These are phyloP conservation scores for Apium graveolens DNA, from an alignment of 129 eudicot species.

Conservation along the genomic window DNA sequence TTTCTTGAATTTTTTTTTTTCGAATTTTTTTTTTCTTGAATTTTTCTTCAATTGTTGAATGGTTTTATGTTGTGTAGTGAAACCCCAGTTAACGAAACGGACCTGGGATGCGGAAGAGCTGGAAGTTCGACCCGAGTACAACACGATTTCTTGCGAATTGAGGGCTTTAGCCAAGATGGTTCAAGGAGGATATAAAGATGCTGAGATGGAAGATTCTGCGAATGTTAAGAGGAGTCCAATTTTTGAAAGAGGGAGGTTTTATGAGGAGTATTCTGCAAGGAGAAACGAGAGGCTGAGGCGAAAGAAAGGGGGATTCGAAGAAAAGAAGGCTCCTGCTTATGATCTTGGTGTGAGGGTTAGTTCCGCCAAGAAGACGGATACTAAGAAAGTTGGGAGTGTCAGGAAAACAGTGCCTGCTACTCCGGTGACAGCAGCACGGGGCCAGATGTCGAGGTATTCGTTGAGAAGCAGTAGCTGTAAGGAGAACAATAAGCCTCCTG, in stretches of 20 bases:
- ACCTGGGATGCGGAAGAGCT: conserved; percentile 24
- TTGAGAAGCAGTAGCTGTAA: conserved; percentile 51
- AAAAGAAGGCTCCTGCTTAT: conserved; percentile 40
- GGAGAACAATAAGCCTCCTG: conserved; percentile 76
- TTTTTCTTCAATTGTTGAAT: background rate
- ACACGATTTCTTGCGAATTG: conserved; percentile 54
- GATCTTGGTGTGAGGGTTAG: conserved; percentile 71
- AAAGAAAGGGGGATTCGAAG: conserved; percentile 33
- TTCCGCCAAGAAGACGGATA: conserved; percentile 48
- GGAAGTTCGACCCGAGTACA: conserved; percentile 54
- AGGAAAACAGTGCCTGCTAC: conserved; percentile 40
- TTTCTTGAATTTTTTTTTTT: background rate
- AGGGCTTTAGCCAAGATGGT: conserved; percentile 56
- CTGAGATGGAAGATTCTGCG: conserved; percentile 6
- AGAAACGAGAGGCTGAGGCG: conserved; percentile 74
- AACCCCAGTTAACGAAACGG: conserved; percentile 38
- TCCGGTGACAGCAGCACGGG: conserved; percentile 44
- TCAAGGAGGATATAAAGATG: conserved; percentile 27
- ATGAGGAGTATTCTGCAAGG: conserved; percentile 64
- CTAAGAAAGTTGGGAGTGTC: conserved; percentile 36
- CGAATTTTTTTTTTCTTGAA: background rate
- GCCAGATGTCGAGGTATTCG: conserved; percentile 47
- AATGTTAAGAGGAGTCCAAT: conserved; percentile 29
- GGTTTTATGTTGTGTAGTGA: conserved; percentile 30
- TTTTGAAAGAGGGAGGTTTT: conserved; percentile 76